Percentiles rank a stretch among this genome's conserved stretches.
phyloP scores from a whole-genome alignment of 495 filamentous ascomycete genomes.

The Rhizodiscina lignyota region DNA sequence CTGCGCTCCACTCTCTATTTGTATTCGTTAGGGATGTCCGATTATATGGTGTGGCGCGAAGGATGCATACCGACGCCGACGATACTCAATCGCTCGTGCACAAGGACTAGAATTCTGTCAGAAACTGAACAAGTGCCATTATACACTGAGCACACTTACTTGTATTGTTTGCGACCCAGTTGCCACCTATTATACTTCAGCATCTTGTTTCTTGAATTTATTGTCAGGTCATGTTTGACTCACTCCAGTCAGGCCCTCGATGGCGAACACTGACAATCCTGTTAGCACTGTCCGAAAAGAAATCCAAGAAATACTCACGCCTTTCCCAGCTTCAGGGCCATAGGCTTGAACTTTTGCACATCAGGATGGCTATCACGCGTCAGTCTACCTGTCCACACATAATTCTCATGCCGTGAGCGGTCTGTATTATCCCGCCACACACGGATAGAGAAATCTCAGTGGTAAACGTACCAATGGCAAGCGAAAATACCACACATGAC shows the following conservation, averaged over 20 bases:
- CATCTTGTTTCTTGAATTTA: slow-evolving; percentile 5
- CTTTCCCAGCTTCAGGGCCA: slow-evolving; percentile 88
- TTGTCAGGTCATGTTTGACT: slow-evolving; percentile 24
- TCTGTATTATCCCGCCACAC: neutral
- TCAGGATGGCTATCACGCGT: slow-evolving; percentile 55
- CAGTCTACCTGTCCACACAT: neutral
- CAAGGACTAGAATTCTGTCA: slow-evolving; percentile 49
- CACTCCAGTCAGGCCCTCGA: slow-evolving; percentile 97
- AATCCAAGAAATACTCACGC: slow-evolving; percentile 41
- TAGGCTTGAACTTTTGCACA: slow-evolving; percentile 92
- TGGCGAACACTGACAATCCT: slow-evolving; percentile 58
- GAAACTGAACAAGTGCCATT: neutral
- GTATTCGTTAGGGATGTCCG: slow-evolving; percentile 11
- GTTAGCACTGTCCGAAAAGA: slow-evolving; percentile 4
- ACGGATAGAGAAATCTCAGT: neutral
- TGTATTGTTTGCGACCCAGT: slow-evolving; percentile 71
- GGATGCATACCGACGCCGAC: slow-evolving; percentile 73
- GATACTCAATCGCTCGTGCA: slow-evolving; percentile 92
- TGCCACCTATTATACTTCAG: slow-evolving; percentile 51
- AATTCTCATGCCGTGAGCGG: neutral
- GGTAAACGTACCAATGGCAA: slow-evolving; percentile 58
- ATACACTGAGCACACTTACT: slow-evolving; percentile 36
- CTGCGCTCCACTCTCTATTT: slow-evolving; percentile 78
- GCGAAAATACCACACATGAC: slow-evolving; percentile 68
- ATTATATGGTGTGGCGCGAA: slow-evolving; percentile 4